Conservation (phyloP, 148 eudicot species). For the Chenopodium formosanum region DNA sequence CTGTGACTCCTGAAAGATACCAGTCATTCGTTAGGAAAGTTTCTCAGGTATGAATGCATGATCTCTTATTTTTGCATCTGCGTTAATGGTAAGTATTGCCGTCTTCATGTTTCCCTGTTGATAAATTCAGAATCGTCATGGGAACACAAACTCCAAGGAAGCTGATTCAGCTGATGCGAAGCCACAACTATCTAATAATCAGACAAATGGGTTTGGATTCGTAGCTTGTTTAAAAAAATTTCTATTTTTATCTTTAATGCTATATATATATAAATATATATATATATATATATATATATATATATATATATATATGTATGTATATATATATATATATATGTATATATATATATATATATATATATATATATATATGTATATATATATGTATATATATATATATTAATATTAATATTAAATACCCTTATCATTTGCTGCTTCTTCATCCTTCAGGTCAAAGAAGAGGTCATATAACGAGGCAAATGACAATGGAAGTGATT, state of each 20-base stretch:
- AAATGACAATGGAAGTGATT: slow-evolving; percentile 30
- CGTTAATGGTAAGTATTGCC: not conserved
- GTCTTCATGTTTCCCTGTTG: not conserved
- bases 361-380: too few relatives aligned
- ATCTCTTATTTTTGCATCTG: not conserved
- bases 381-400: too few relatives aligned
- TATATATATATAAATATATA: not conserved
- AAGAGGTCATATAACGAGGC: slow-evolving; percentile 44
- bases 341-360: too few relatives aligned
- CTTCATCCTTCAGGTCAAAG: slow-evolving; percentile 35
- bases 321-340: too few relatives aligned
- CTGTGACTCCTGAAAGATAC: slow-evolving; percentile 60
- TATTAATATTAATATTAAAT: not conserved
- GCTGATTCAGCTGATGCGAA: slow-evolving; percentile 30
- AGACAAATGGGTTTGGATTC: slow-evolving; percentile 43
- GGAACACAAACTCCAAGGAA: slow-evolving; percentile 56
- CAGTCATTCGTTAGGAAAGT: slow-evolving; percentile 56
- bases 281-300: too few relatives aligned
- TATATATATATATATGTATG: too few relatives aligned
- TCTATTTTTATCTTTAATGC: not conserved
- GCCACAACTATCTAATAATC: slow-evolving; percentile 31
- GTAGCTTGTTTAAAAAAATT: not conserved
- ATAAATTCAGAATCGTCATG: slow-evolving; percentile 67
- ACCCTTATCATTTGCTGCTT: not conserved
- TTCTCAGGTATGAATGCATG: slow-evolving; percentile 66